Evolutionary conservation across 2,329 filamentous ascomycete genomes (phyloP), one percentile per base, ranked within the genome.

Genomic region (Pezicula carpinea): DNA sequence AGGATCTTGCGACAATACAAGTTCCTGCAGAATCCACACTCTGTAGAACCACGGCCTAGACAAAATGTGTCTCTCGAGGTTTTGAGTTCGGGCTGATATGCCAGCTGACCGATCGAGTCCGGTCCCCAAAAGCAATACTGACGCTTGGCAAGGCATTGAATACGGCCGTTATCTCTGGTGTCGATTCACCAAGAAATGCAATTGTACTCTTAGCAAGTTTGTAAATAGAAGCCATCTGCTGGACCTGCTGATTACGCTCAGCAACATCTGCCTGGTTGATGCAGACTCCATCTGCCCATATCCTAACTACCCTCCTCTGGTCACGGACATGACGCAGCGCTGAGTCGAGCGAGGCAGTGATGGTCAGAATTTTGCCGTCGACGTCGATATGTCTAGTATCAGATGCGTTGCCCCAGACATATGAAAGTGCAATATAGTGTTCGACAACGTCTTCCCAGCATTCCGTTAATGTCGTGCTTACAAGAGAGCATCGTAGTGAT

Each of bases 341-440:
- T 11, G 39, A 23, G 11, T 23, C 21, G 8, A 41, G 39, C 23
- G 26, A 29, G 26, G 26, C 5, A 10, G 26, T 29, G 10, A 29
- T 29, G 4, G 26, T 13, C 8, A 29, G 21, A 5, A 14, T n/a
- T n/a, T 46, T 46, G 14, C 41, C 44, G 22, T 56, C 49, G n/a
- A 55, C 53, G 44, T 57, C 53, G 1, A 55, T 29, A 17, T 43
- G 40, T 39, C 53, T 52, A 2, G 47, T 46, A 29, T 22, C 49
- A 34, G n/a, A 53, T 5, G 33, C 52, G 10, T 29, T 29, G 4
- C 39, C 8, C 53, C 52, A 56, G 6, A 49, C 49, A 29, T 56
- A 56, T 1, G 51, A 53, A 11, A 53, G 41, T 33, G 51, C 51
- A 2, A 39, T 47, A 19, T 53, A 53, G 22, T 47, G 44, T 15